These are phyloP conservation scores for Pleurozium schreberi DNA, from an alignment of 225 moss, liverwort and hornwort genomes.

Conservation along the genomic window DNA sequence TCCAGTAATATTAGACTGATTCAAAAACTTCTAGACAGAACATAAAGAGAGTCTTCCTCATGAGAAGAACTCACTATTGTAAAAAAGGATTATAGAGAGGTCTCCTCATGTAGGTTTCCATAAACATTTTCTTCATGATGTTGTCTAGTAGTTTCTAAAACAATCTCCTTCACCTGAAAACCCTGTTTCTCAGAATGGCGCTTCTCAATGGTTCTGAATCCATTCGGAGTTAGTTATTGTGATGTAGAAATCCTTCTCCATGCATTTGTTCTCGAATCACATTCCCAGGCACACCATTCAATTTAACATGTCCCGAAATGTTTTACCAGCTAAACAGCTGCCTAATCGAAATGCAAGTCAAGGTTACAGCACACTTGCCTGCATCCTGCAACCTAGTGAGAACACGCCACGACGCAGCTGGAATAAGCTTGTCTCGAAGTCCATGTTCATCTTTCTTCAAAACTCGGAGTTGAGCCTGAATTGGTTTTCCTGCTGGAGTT, in stretches of 20 bases:
- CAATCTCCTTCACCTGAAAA: background rate
- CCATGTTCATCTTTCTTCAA: conserved; percentile 65
- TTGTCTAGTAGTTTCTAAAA: background rate
- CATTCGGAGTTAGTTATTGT: background rate
- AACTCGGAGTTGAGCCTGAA: conserved; percentile 47
- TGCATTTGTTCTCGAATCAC: background rate
- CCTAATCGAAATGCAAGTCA: background rate
- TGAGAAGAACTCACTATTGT: background rate
- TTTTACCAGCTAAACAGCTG: background rate
- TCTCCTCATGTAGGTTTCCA: background rate
- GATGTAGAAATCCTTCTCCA: background rate
- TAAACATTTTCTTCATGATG: background rate
- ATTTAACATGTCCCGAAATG: background rate
- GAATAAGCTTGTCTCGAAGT: conserved; percentile 61
- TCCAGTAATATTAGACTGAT: background rate
- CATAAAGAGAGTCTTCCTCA: background rate
- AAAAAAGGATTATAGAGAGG: background rate
- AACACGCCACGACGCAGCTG: conserved; percentile 74
- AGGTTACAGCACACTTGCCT: conserved; percentile 20
- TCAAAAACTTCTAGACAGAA: background rate
- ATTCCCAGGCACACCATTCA: background rate
- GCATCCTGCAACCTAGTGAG: conserved; percentile 57
- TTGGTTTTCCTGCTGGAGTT: conserved; percentile 37
- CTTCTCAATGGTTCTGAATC: background rate
- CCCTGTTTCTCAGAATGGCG: background rate